Evolutionary conservation across 306 rosid species (phyloP).

Genomic region (Vigna unguiculata): DNA sequence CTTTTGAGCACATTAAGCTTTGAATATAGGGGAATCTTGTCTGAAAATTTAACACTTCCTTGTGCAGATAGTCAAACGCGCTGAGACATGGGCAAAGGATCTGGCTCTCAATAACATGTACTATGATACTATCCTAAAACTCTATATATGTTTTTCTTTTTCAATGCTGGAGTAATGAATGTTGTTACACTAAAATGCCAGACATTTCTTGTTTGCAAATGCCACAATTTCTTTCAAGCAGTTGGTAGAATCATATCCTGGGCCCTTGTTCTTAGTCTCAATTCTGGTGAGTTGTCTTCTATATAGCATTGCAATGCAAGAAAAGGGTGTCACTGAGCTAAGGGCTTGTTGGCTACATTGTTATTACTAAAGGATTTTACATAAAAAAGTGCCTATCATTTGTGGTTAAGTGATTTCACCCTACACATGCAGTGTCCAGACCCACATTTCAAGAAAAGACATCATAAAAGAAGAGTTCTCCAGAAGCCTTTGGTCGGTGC

Average conservation of each 20-base stretch:
- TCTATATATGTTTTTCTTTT: conserved; percentile 6
- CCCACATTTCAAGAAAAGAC: conserved; percentile 91
- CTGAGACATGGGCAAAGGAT: conserved; percentile 84
- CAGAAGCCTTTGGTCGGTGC: conserved; percentile 81
- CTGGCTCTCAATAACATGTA: conserved; percentile 79
- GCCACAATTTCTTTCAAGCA: conserved; percentile 82
- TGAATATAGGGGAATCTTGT: not conserved
- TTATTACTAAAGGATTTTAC: conserved; percentile 20
- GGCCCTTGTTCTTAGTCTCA: conserved; percentile 81
- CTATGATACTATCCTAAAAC: conserved; percentile 49
- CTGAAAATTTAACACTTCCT: conserved; percentile 30
- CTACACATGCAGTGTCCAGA: conserved; percentile 85
- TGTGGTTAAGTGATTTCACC: conserved; percentile 34
- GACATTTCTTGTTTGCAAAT: conserved; percentile 87
- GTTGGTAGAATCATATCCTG: conserved; percentile 77
- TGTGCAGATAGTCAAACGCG: conserved; percentile 85
- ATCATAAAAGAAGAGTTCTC: conserved; percentile 86
- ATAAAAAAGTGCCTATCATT: not conserved
- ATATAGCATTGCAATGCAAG: not conserved
- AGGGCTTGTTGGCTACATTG: conserved; percentile 7
- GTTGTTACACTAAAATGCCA: conserved; percentile 56
- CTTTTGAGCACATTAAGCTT: conserved; percentile 34
- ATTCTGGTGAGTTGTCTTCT: conserved; percentile 69
- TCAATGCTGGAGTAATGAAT: conserved; percentile 23
- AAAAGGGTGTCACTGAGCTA: conserved; percentile 9